A percentile compares a stretch with the other conserved stretches of the same genome.
Evolutionary conservation across 1,284 basidiomycete genomes (phyloP).

Genomic region (Ustilago bromivora): DNA sequence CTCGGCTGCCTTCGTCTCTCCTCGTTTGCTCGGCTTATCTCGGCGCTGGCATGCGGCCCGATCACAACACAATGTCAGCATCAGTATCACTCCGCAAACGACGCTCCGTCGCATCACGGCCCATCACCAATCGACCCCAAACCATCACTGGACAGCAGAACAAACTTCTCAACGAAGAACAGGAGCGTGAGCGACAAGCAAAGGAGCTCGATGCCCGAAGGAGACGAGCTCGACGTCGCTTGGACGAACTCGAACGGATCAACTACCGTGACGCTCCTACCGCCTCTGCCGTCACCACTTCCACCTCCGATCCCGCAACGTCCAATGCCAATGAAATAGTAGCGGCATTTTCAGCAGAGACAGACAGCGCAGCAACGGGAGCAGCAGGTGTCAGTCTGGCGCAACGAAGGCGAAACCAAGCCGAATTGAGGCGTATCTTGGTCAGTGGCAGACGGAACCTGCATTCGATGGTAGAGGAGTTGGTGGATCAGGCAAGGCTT

Average conservation of each 20-base stretch:
- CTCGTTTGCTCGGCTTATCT: background rate
- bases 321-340: background rate
- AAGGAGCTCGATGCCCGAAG: conserved; percentile 39
- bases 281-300: conserved; percentile 10
- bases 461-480: conserved; percentile 37
- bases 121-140: conserved; percentile 46
- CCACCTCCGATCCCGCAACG: conserved; percentile 4
- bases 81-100: conserved; percentile 44
- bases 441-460: conserved; percentile 27
- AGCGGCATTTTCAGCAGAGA: background rate
- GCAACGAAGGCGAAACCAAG: conserved; percentile 34
- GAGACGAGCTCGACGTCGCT: conserved; percentile 36
- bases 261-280: conserved; percentile 44
- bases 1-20: background rate
- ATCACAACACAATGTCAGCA: conserved; percentile 18
- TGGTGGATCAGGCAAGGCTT: conserved; percentile 39
- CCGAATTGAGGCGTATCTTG: conserved; percentile 38
- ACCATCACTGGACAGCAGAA: conserved; percentile 49
- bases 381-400: conserved; percentile 22
- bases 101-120: conserved; percentile 34
- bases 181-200: conserved; percentile 41
- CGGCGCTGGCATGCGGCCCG: background rate
- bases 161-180: conserved; percentile 40
- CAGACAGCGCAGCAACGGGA: conserved; percentile 1
- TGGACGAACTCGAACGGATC: conserved; percentile 47